Percentiles rank a stretch among this genome's conserved stretches.
Conservation (phyloP, 768 basidiomycete genomes). For the Baorangia bicolor region DNA sequence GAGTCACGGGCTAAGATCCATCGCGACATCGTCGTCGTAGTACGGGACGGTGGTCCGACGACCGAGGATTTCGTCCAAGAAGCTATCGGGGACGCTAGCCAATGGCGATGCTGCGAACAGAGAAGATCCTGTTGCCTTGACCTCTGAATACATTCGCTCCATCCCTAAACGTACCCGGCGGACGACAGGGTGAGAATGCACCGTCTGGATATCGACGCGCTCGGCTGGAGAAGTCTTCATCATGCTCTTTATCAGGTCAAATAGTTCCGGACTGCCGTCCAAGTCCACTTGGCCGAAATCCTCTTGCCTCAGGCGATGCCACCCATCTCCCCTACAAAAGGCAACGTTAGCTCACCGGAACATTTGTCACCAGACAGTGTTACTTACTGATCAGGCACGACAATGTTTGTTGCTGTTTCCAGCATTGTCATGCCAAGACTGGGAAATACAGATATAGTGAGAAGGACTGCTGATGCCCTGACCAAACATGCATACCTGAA, state of each 20-base stretch:
- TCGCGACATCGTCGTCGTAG: slow-evolving; percentile 29
- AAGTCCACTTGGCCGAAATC: slow-evolving; percentile 87
- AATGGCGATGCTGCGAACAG: slow-evolving; percentile 63
- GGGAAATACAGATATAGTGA: slow-evolving; percentile 20
- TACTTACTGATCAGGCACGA: slow-evolving; percentile 94
- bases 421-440: slow-evolving; percentile 96
- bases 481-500: slow-evolving; percentile 77
- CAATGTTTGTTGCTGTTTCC: slow-evolving; percentile 93
- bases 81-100: slow-evolving; percentile 57
- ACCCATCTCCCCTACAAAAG: slow-evolving; percentile 74
- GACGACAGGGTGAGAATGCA: slow-evolving; percentile 65
- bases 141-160: slow-evolving; percentile 47
- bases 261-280: slow-evolving; percentile 61
- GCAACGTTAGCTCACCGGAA: slow-evolving; percentile 15
- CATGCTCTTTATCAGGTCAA: slow-evolving; percentile 69
- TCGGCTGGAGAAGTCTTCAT: slow-evolving; percentile 68
- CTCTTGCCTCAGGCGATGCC: slow-evolving; percentile 90
- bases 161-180: slow-evolving; percentile 60
- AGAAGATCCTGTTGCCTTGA: slow-evolving; percentile 35
- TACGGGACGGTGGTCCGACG: slow-evolving; percentile 11
- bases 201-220: slow-evolving; percentile 55
- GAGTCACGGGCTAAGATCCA: slow-evolving; percentile 44
- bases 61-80: slow-evolving; percentile 63
- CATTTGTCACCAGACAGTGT: neutral
- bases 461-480: neutral